Evolutionary conservation across 257 asterid genomes (phyloP).

Genomic region (Ilex asprella): DNA sequence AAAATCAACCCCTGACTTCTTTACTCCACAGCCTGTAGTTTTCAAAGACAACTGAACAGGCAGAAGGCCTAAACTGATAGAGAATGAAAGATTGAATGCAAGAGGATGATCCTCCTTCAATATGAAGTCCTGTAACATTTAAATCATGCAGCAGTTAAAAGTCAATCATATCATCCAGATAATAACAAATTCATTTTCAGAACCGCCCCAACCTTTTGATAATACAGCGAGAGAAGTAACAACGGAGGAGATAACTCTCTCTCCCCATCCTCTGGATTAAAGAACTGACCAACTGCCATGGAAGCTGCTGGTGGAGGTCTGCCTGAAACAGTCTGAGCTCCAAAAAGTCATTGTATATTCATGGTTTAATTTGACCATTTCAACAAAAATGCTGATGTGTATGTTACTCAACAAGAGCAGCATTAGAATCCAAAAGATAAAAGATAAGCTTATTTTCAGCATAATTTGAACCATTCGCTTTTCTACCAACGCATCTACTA

Average conservation of each 20-base stretch:
- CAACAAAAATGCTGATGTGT: not conserved
- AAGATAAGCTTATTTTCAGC: no score
- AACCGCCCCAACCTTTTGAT: constrained; percentile 47
- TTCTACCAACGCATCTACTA: no score
- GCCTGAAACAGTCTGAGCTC: constrained; percentile 80
- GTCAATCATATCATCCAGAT: not conserved
- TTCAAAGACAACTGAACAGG: constrained; percentile 61
- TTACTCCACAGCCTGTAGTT: constrained; percentile 92
- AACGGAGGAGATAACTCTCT: constrained; percentile 42
- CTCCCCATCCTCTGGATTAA: constrained; percentile 66
- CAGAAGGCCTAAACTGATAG: constrained; percentile 86
- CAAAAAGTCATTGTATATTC: constrained; percentile 13
- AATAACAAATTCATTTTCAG: not conserved
- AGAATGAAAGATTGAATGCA: constrained; percentile 67
- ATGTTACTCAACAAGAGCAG: not conserved
- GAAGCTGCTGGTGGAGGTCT: constrained; percentile 97
- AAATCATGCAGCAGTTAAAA: constrained; percentile 20
- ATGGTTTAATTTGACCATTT: constrained; percentile 5
- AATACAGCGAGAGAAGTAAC: constrained; percentile 44
- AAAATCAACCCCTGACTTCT: constrained; percentile 53
- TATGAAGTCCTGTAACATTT: constrained; percentile 51
- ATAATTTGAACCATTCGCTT: no score
- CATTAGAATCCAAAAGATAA: not conserved
- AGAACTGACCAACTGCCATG: constrained; percentile 99
- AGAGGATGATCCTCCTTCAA: constrained; percentile 94